A percentile compares a stretch with the other conserved stretches of the same genome.
Conservation (phyloP, 2,329 filamentous ascomycete genomes). For the Sporothrix dimorphospora region DNA sequence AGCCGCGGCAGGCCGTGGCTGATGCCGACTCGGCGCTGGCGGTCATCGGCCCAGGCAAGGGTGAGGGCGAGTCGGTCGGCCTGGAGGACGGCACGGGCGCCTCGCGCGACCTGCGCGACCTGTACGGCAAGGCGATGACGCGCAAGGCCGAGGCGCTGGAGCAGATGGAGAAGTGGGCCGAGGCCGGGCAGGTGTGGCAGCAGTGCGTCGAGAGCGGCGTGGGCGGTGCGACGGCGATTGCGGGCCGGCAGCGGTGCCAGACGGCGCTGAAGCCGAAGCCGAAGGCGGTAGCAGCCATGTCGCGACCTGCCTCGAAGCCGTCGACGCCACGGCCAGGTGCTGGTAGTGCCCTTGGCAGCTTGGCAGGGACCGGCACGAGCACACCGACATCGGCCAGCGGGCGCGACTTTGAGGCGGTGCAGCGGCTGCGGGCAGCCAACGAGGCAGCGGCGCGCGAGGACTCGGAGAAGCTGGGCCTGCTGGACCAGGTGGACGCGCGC, state of each 20-base stretch:
- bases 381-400: conserved; percentile 26
- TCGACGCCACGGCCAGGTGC: neutral
- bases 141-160: conserved; percentile 95
- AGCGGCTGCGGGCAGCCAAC: conserved; percentile 80
- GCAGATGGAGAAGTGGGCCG: conserved; percentile 90
- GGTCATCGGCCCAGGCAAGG: conserved; percentile 77
- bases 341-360: conserved; percentile 28
- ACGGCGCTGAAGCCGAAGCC: conserved; percentile 75
- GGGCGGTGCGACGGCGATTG: conserved; percentile 80
- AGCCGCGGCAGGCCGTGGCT: conserved; percentile 81
- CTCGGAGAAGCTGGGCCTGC: conserved; percentile 88
- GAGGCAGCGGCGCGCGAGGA: conserved; percentile 82
- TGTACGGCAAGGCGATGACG: conserved; percentile 90
- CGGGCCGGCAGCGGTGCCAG: conserved; percentile 87
- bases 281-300: conserved; percentile 45
- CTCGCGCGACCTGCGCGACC: conserved; percentile 84
- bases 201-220: conserved; percentile 80
- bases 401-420: conserved; percentile 75
- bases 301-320: conserved; percentile 21
- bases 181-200: conserved; percentile 81
- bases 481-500: conserved; percentile 80
- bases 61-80: conserved; percentile 78
- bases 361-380: conserved; percentile 40
- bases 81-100: conserved; percentile 64
- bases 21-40: conserved; percentile 81